Evolutionary conservation across 2,329 filamentous ascomycete genomes (phyloP).

Genomic region (Madurella fahalii): DNA sequence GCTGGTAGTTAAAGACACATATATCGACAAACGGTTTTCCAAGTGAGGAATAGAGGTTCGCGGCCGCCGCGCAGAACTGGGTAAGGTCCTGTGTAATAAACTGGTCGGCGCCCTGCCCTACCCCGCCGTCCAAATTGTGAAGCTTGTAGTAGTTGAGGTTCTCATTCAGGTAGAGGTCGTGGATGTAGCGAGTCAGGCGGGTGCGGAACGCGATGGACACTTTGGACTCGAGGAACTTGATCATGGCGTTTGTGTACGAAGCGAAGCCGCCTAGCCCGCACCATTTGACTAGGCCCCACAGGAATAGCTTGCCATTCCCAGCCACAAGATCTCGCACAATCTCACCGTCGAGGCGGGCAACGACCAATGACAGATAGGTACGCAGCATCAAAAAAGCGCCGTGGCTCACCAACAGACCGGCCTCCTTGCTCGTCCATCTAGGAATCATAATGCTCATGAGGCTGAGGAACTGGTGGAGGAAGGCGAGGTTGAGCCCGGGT

Average conservation of each 20-base stretch:
- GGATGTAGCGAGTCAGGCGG: constrained; percentile 89
- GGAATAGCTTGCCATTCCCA: constrained; percentile 82
- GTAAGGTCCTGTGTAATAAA: constrained; percentile 98
- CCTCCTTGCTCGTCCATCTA: constrained; percentile 92
- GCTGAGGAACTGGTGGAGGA: constrained; percentile 93
- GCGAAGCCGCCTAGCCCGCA: constrained; percentile 88
- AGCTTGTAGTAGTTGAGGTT: constrained; percentile 96
- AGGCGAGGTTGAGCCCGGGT: constrained; percentile 89
- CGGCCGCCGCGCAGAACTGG: constrained; percentile 87
- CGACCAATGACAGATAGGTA: constrained; percentile 89
- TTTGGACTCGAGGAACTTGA: constrained; percentile 97
- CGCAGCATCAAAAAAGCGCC: constrained; percentile 83
- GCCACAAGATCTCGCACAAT: constrained; percentile 96
- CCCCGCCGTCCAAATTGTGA: constrained; percentile 84
- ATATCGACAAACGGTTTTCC: constrained; percentile 98
- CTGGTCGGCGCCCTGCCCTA: constrained; percentile 89
- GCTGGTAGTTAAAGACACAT: constrained; percentile 95
- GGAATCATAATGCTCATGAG: constrained; percentile 97
- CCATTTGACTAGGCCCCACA: constrained; percentile 91
- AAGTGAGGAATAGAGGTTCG: constrained; percentile 88
- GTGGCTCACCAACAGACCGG: constrained; percentile 83
- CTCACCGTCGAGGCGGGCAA: constrained; percentile 89
- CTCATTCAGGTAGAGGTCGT: constrained; percentile 92
- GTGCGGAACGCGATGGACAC: constrained; percentile 98
- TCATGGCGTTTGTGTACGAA: constrained; percentile 98